phyloP scores from a whole-genome alignment of 2,329 filamentous ascomycete species.

The Fusarium euwallaceae region DNA sequence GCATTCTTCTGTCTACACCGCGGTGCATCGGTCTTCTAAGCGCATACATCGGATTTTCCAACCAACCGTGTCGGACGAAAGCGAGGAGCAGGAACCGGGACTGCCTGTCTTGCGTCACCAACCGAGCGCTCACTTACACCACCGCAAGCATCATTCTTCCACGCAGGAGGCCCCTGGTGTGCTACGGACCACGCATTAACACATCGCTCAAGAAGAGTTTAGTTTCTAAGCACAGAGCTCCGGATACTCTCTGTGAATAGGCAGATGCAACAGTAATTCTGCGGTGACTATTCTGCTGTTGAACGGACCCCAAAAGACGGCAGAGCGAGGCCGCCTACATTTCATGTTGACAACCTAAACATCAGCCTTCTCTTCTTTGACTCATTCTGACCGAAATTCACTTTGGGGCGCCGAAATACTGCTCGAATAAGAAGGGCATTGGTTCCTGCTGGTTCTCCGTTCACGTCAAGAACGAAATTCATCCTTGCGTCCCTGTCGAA shows the following conservation, averaged over 20 bases:
- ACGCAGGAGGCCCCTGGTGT: conserved; percentile 6
- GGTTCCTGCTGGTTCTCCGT: background rate
- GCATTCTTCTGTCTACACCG: background rate
- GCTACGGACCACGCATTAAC: conserved; percentile 1
- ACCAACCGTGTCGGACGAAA: background rate
- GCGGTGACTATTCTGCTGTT: conserved; percentile 2
- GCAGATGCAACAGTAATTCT: background rate
- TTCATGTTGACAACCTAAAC: background rate
- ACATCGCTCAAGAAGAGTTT: conserved; percentile 13
- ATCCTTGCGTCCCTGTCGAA: conserved; percentile 1
- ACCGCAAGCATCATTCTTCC: conserved; percentile 1
- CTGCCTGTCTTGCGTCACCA: background rate
- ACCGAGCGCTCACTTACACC: conserved; percentile 4
- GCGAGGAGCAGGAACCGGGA: background rate
- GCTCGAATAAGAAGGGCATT: background rate
- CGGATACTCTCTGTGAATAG: conserved; percentile 2
- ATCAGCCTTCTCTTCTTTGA: conserved; percentile 6
- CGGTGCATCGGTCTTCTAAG: background rate
- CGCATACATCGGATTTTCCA: conserved; percentile 1
- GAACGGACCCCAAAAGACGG: background rate
- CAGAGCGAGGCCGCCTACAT: background rate
- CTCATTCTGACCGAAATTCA: conserved; percentile 6
- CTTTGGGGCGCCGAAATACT: background rate
- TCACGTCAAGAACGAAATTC: background rate
- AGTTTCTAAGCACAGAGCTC: conserved; percentile 3